Evolutionary conservation across 148 eudicot species (phyloP), one percentile per base, ranked within the genome.

Genomic region (Polygonum maritimum): DNA sequence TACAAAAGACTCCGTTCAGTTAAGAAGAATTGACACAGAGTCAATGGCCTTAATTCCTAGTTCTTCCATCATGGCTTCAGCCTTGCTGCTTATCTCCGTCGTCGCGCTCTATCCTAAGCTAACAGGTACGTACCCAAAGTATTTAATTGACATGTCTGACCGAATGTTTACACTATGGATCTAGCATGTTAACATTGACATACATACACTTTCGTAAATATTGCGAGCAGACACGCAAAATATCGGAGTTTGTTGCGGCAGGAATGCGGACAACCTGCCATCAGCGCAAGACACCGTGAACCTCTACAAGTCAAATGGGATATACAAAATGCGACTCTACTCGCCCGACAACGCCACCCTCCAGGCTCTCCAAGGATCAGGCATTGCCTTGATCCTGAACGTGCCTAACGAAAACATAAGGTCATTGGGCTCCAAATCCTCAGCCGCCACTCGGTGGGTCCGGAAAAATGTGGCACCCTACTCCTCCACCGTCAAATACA

Each of bases 241-340:
- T 55, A 69, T 81, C 18, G 89, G 92, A 14, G 87, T 82, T 8
- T 76, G 81, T 70, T 86, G 83, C 26, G 92, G 92, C 4, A 76
- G 81, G 54, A 81, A 40, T 19, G 89, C 84, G 4, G 72, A 80
- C 49, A 82, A 85, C 22, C 63, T 86, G 7, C 89, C 88, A 7
- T n/a, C 84, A 3, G 75, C 89, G 4, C 0, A 5, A 0, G 85
- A 78, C 21, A 84, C 77, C 0, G 78, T 88, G 15, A 57, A 54
- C 11, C 81, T 82, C 9, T 85, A 81, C 80, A 81, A 81, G 9
- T 55, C 71, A 72, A 22, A 79, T 52, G 77, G 77, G 21, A 83
- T 86, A 18, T 33, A 41, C 3, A 76, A 73, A 36, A 69, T 86
- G 52, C 76, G 87, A 22, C 39, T 88, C 7, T 88, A 73, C 48